Evolutionary conservation across 2,329 filamentous ascomycete species (phyloP).

Genomic region (Colletotrichum noveboracense): DNA sequence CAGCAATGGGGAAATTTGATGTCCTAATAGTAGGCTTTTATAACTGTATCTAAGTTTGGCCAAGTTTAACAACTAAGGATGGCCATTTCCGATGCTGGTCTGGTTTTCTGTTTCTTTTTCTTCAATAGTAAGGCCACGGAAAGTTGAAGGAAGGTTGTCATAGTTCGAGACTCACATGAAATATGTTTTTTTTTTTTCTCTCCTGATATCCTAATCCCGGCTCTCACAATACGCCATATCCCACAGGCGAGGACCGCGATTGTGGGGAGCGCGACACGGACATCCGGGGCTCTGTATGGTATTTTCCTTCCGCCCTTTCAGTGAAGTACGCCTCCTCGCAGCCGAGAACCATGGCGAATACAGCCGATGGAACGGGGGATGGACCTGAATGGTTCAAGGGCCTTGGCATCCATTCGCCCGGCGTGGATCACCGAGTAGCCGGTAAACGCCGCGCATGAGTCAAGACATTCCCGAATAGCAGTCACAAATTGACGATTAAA

Average conservation of each 20-base stretch:
- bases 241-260: neutral
- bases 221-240: neutral
- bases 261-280: neutral
- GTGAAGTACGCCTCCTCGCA: neutral
- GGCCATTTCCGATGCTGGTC: neutral
- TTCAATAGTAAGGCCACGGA: neutral
- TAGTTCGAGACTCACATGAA: neutral
- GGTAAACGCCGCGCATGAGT: neutral
- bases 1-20: neutral
- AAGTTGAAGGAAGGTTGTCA: neutral
- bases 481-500: neutral
- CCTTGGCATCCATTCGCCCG: neutral
- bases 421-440: neutral
- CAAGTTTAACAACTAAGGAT: neutral
- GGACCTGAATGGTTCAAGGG: neutral
- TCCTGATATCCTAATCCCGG: too few relatives aligned
- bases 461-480: neutral
- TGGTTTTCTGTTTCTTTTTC: neutral
- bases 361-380: neutral
- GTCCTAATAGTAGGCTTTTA: neutral
- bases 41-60: rapidly evolving
- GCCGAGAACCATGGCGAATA: neutral
- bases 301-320: neutral
- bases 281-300: neutral
- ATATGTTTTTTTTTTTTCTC: too few relatives aligned